Evolutionary conservation across 179 eudicot genomes (phyloP).

Genomic region (Gypsophila paniculata): DNA sequence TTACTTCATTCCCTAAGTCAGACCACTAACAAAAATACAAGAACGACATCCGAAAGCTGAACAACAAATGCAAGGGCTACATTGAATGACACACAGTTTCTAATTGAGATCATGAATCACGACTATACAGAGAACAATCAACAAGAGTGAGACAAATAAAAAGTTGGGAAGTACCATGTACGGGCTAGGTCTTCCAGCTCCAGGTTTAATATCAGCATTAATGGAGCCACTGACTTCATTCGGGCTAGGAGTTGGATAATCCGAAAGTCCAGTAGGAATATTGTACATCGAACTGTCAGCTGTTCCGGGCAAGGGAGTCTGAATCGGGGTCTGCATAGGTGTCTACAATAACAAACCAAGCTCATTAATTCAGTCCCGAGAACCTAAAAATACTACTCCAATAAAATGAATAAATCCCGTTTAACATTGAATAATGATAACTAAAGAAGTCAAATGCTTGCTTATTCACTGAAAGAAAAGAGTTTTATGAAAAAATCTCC

Average conservation of each 20-base stretch:
- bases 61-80: not conserved
- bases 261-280: slow-evolving; percentile 69
- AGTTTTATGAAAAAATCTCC: not conserved
- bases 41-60: not conserved
- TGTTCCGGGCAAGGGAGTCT: slow-evolving; percentile 80
- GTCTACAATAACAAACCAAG: slow-evolving; percentile 41
- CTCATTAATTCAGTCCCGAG: not conserved
- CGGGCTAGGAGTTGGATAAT: slow-evolving; percentile 55
- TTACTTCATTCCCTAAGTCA: not conserved
- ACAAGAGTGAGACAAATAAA: slow-evolving; percentile 2
- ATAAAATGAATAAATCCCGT: too few relatives aligned
- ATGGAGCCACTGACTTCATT: slow-evolving; percentile 35
- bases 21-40: not conserved
- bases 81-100: not conserved
- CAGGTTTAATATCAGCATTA: slow-evolving; percentile 35
- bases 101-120: not conserved
- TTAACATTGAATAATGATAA: too few relatives aligned
- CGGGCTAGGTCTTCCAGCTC: slow-evolving; percentile 70
- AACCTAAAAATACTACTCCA: not conserved
- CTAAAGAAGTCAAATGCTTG: too few relatives aligned
- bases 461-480: too few relatives aligned
- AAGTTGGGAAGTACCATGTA: slow-evolving; percentile 58
- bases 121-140: slow-evolving; percentile 1
- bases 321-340: slow-evolving; percentile 71
- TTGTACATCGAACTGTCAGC: slow-evolving; percentile 69